These are phyloP conservation scores for Diplodia seriata DNA, from an alignment of 2,329 filamentous ascomycete species.

Conservation along the genomic window DNA sequence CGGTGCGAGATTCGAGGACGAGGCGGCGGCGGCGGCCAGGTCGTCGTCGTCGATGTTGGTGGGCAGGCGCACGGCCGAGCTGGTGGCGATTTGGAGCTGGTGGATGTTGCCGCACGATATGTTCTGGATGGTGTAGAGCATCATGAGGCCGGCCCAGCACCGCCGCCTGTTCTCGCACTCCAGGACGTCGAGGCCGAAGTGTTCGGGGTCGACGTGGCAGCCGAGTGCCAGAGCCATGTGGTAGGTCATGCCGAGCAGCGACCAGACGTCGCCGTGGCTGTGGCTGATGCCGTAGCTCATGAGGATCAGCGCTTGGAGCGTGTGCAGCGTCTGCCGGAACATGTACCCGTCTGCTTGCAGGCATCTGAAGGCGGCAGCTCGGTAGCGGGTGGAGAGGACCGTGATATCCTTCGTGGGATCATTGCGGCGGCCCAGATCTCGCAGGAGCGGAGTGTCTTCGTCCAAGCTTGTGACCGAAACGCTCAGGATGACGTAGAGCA, in stretches of 20 bases:
- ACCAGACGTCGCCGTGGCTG: slow-evolving; percentile 48
- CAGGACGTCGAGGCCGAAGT: slow-evolving; percentile 45
- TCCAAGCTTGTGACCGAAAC: not conserved
- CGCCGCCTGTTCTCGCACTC: slow-evolving; percentile 51
- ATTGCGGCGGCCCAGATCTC: not conserved
- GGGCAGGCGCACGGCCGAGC: slow-evolving; percentile 38
- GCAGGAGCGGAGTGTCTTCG: not conserved
- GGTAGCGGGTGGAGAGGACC: slow-evolving; percentile 39
- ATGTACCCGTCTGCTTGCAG: slow-evolving; percentile 50
- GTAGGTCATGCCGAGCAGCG: slow-evolving; percentile 49
- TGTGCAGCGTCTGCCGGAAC: slow-evolving; percentile 49
- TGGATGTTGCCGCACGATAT: slow-evolving; percentile 47
- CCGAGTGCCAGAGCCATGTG: slow-evolving; percentile 52
- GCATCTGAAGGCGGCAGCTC: slow-evolving; percentile 48
- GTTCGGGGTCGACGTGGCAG: slow-evolving; percentile 51
- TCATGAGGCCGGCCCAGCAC: slow-evolving; percentile 50
- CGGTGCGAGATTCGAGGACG: not conserved
- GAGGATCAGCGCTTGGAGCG: slow-evolving; percentile 50
- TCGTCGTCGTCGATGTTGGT: not conserved
- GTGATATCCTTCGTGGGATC: not conserved
- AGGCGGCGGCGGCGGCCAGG: not conserved
- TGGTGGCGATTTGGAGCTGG: slow-evolving; percentile 37
- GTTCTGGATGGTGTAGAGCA: slow-evolving; percentile 51
- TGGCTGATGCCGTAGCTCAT: slow-evolving; percentile 50
- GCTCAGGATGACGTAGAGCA: not conserved